Base-by-base conservation (phyloP, 2,329 filamentous ascomycete genomes). In the Coniochaeta prunicola region DNA sequence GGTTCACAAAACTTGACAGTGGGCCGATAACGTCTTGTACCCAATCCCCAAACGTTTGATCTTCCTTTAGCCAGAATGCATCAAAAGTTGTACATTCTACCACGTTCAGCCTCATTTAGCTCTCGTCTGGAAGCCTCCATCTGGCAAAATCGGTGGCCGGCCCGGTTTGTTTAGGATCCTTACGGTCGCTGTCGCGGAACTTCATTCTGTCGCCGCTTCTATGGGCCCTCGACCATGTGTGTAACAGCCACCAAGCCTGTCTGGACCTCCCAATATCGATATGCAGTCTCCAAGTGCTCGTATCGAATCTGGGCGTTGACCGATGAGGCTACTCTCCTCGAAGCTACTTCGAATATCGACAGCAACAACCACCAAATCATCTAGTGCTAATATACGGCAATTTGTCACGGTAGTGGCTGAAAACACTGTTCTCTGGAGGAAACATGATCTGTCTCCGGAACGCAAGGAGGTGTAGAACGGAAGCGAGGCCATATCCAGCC, bases 41-140 rank as follows among this genome's bases (percentile, higher is more conserved):
- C 45, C 45, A n/a, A 17, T 50, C 45, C 10, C 45, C 24, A 30
- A 30, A 59, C n/a, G 69, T 73, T 71, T 74, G 71, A 74, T 74
- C 71, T 66, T 62, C 71, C 63, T 74, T 74, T 74, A 74, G 71
- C 72, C 72, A 74, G 68, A 73, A 71, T 71, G 56, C 61, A 58
- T 60, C 57, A 57, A 62, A 59, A 66, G 59, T 53, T 59, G 53
- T 60, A 55, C 45, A 38, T 57, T 63, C 61, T 40, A 58, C 61
- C 53, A 56, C 63, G 59, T 63, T 59, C 56, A 63, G 53, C 33
- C 56, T 57, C 61, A 60, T 63, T 60, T 62, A 63, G 54, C 62
- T 33, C 57, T 66, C 61, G 61, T 61, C 61, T 57, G 61, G 63
- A 64, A 60, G 63, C 56, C 61, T 61, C 54, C 60, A 65, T 70